Evolutionary conservation across 768 basidiomycete species (phyloP).

Genomic region (Cystobasidium tubakii): DNA sequence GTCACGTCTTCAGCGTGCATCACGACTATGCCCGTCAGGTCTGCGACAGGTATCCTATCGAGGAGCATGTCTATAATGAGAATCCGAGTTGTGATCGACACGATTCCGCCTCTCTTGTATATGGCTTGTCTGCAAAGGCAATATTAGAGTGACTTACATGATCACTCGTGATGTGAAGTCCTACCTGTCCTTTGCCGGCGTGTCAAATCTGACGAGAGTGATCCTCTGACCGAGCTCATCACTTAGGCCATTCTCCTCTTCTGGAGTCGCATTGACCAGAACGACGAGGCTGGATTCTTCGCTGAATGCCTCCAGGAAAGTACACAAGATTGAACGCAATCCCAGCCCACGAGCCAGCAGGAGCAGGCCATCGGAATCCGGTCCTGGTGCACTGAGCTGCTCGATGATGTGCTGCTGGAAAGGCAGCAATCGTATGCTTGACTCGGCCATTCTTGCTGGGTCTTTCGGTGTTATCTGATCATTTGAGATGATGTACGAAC

Average conservation of each 20-base stretch:
- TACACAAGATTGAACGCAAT: conserved; percentile 72
- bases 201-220: conserved; percentile 75
- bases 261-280: conserved; percentile 68
- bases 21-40: conserved; percentile 83
- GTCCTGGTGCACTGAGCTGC: conserved; percentile 37
- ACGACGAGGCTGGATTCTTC: conserved; percentile 74
- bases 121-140: conserved; percentile 25
- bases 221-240: conserved; percentile 86
- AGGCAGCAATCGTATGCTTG: conserved; percentile 37
- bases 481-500: too few species aligned
- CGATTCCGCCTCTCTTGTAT: conserved; percentile 39
- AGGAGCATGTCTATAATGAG: conserved; percentile 91
- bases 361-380: conserved; percentile 49
- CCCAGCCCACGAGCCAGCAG: conserved; percentile 87
- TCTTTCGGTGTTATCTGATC: background rate
- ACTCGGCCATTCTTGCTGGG: background rate
- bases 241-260: conserved; percentile 84
- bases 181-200: conserved; percentile 65
- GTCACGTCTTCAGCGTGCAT: conserved; percentile 87
- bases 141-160: too few species aligned
- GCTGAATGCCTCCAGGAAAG: conserved; percentile 86
- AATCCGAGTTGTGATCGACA: conserved; percentile 79
- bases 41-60: conserved; percentile 70
- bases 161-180: too few species aligned
- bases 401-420: conserved; percentile 42